Percentiles rank a stretch among this genome's conserved stretches.
Evolutionary conservation across 108 stramenopile genomes (phyloP).

Genomic region (Stephanodiscus triporus): DNA sequence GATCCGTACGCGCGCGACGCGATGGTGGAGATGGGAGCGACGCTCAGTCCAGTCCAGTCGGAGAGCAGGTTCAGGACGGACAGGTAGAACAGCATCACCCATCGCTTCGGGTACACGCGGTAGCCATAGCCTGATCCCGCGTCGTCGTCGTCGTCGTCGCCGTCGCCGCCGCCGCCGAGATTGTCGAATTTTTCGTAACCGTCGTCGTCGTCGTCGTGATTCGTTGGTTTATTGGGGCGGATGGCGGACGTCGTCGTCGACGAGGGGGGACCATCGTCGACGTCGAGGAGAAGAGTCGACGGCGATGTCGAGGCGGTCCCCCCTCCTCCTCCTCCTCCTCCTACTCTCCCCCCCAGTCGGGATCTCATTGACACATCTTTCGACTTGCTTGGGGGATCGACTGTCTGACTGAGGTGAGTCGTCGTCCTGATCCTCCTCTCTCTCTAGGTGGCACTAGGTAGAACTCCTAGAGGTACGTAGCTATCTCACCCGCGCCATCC

Average conservation of each 20-base stretch:
- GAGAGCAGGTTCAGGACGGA: slow-evolving; percentile 76
- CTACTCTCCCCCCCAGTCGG: no score
- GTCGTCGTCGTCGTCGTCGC: no score
- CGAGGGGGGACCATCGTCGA: neutral
- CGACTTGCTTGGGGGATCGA: no score
- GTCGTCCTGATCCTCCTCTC: no score
- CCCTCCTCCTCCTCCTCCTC: no score
- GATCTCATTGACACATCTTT: no score
- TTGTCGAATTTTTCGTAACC: neutral
- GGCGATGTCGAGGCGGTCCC: no score
- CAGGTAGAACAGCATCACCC: slow-evolving; percentile 91
- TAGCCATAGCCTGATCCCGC: slow-evolving; percentile 39
- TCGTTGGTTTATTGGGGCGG: neutral
- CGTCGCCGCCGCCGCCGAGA: neutral
- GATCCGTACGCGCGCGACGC: slow-evolving; percentile 36
- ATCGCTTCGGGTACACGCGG: slow-evolving; percentile 76
- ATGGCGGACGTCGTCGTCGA: neutral
- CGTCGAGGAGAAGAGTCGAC: neutral
- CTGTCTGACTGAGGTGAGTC: no score
- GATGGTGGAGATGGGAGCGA: slow-evolving; percentile 40
- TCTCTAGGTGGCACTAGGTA: no score
- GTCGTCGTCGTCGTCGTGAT: neutral
- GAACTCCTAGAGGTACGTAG: no score
- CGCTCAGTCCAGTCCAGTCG: slow-evolving; percentile 44
- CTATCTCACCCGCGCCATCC: no score